A percentile compares a stretch with the other conserved stretches of the same genome.
These are phyloP conservation scores for Megacollybia marginata DNA, from an alignment of 768 basidiomycete species.

Conservation along the genomic window DNA sequence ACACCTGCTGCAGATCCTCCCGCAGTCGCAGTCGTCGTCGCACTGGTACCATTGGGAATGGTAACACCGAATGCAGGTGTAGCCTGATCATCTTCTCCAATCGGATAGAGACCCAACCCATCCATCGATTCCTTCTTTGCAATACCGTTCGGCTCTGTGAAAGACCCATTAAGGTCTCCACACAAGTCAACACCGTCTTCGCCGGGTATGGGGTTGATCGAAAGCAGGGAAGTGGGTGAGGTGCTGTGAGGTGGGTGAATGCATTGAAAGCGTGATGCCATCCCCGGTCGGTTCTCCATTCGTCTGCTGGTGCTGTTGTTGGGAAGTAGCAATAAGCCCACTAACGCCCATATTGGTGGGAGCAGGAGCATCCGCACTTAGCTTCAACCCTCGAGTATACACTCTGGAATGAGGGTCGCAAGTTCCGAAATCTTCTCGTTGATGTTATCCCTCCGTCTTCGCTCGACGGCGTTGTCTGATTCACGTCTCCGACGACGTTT, in stretches of 20 bases:
- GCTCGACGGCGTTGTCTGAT: constrained; percentile 89
- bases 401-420: too few species aligned
- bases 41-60: too few species aligned
- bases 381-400: constrained; percentile 58
- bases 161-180: background rate
- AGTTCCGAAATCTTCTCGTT: constrained; percentile 93
- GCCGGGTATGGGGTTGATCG: too few species aligned
- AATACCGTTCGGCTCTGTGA: too few species aligned
- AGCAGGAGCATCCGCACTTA: too few species aligned
- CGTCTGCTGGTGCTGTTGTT: too few species aligned
- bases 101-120: background rate
- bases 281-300: background rate
- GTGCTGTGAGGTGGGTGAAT: background rate
- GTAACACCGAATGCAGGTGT: background rate
- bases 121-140: background rate
- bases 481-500: too few species aligned
- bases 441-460: constrained; percentile 83
- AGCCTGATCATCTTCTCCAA: background rate
- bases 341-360: background rate
- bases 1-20: constrained; percentile 35
- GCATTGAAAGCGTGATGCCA: background rate
- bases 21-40: too few species aligned
- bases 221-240: background rate
- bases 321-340: background rate
- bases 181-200: background rate